Conservation (phyloP, 495 filamentous ascomycete species). For the Aspergillus hancockii region DNA sequence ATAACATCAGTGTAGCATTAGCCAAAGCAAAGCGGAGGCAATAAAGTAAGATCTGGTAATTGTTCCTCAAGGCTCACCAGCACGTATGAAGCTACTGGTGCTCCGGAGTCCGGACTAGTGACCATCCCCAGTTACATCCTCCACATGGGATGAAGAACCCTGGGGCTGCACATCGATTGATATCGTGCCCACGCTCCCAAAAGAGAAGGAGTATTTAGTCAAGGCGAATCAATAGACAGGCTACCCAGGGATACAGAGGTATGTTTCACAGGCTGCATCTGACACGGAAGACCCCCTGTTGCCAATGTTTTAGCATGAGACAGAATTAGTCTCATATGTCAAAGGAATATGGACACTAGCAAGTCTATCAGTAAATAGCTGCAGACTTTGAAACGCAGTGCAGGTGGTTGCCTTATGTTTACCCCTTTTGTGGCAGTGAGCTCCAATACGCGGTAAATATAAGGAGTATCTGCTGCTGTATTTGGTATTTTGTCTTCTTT, state of each 20-base stretch:
- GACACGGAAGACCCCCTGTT: neutral
- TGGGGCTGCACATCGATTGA: neutral
- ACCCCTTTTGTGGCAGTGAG: neutral
- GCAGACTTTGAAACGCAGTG: conserved; percentile 6
- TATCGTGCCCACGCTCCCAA: neutral
- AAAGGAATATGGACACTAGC: neutral
- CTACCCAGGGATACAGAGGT: neutral
- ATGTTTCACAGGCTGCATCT: neutral
- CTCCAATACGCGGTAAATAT: neutral
- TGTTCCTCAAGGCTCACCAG: neutral
- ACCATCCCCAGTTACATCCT: neutral
- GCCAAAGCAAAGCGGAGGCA: neutral
- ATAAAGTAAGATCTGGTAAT: neutral
- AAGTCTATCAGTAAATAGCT: conserved; percentile 10
- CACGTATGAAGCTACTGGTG: neutral
- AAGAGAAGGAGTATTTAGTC: neutral
- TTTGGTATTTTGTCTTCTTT: neutral
- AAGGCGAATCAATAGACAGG: neutral
- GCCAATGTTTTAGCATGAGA: conserved; percentile 19
- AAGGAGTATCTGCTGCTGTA: neutral
- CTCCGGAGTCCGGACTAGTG: neutral
- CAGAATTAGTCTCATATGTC: conserved; percentile 12
- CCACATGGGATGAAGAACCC: neutral
- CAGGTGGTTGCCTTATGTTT: neutral
- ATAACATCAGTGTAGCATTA: neutral